Evolutionary conservation across 495 filamentous ascomycete genomes (phyloP), one percentile per base, ranked within the genome.

Genomic region (Talaromyces trachyspermus): DNA sequence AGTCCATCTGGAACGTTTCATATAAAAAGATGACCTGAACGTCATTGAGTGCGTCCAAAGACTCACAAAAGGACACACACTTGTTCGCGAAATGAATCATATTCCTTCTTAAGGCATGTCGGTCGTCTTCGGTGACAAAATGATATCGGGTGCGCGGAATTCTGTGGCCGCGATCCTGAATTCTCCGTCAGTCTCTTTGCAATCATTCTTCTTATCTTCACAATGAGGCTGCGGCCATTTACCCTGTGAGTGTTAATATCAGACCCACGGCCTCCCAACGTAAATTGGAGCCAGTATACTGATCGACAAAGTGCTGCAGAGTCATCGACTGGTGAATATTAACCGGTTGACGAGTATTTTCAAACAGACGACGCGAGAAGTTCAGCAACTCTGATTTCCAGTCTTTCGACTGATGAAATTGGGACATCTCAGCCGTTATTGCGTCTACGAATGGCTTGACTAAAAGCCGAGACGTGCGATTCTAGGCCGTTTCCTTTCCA

Each of bases 1-100:
- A 70, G 41, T 68, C 68, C 0, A 70, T 52, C 30, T 70, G 70
- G 14, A 70, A 69, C 30, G 69, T 72, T 43, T 72, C 69, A 39
- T 70, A 72, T 42, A 71, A 66, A 17, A 69, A 48, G 9, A 70
- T 57, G 7, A 72, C 50, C 32, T 69, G 64, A n/a, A 72, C 43
- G 38, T 70, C 67, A 52, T 72, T 72, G 22, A 72, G 43, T 33
- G 63, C 66, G 38, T 72, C 69, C 20, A 72, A 43, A 6, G 69
- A 69, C 6, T 71, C 44, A 27, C 44, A 46, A 22, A 46, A 46
- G 11, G 14, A 29, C 29, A 46, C 44, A 37, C 30, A 46, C 30
- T 46, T 46, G 14, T 46, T 46, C 19, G 27, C 23, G 18, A 46
- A 14, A 18, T 46, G 44, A 36, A 46, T 30, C 12, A 46, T 18